Evolutionary conservation across 225 moss, liverwort and hornwort genomes (phyloP).

Genomic region (Physcomitrellopsis africana): DNA sequence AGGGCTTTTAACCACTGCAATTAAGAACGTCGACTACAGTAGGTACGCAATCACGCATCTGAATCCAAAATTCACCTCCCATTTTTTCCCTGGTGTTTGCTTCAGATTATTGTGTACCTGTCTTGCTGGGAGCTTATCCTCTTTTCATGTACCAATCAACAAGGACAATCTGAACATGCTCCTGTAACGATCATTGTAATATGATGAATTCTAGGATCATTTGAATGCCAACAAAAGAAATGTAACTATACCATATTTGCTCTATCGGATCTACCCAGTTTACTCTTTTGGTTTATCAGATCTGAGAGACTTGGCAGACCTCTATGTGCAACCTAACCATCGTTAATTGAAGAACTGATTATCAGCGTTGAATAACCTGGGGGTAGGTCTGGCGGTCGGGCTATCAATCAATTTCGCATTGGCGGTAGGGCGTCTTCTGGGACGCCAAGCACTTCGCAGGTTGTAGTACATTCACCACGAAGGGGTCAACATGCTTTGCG

Average conservation of each 20-base stretch:
- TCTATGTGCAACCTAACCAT: background rate
- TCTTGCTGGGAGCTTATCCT: background rate
- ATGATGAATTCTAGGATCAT: too few species aligned
- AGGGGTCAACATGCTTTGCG: slow-evolving; percentile 31
- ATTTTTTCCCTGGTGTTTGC: background rate
- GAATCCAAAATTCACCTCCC: background rate
- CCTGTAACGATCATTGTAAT: too few species aligned
- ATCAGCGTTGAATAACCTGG: slow-evolving; percentile 25
- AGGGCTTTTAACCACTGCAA: background rate
- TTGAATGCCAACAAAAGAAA: too few species aligned
- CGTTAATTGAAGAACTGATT: background rate
- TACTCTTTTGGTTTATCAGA: background rate
- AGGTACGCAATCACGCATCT: slow-evolving; percentile 4
- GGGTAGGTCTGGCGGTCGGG: background rate
- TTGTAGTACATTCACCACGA: slow-evolving; percentile 11
- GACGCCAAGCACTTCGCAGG: background rate
- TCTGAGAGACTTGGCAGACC: background rate
- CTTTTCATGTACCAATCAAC: background rate
- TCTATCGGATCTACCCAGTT: background rate
- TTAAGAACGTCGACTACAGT: background rate
- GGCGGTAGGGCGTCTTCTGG: slow-evolving; percentile 1
- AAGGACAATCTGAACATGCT: background rate
- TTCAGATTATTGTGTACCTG: background rate
- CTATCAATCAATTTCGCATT: too few species aligned
- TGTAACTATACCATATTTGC: too few species aligned